These are phyloP conservation scores for Calamus simplicifolius DNA, from an alignment of 176 grass and related monocot species.

Conservation along the genomic window DNA sequence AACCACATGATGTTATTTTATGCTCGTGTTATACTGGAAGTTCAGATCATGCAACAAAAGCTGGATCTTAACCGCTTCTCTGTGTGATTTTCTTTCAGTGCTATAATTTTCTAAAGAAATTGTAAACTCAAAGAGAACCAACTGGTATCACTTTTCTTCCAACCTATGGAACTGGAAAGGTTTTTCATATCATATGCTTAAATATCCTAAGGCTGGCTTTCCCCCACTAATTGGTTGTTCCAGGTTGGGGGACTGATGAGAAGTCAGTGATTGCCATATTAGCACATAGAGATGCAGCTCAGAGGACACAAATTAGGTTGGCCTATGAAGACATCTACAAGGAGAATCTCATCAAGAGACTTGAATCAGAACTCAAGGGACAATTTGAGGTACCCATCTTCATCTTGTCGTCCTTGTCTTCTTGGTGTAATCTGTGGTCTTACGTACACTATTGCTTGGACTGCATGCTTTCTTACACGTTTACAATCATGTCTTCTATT, in stretches of 20 bases:
- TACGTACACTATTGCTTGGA: too few relatives aligned
- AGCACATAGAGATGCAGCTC: constrained; percentile 50
- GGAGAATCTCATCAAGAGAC: constrained; percentile 47
- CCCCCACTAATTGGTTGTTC: background rate
- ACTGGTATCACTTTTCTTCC: too few relatives aligned
- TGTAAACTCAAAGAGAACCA: too few relatives aligned
- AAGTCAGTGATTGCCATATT: constrained; percentile 50
- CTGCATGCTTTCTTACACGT: too few relatives aligned
- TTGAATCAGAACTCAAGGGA: constrained; percentile 65
- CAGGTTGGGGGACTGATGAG: constrained; percentile 92
- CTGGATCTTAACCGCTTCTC: too few relatives aligned
- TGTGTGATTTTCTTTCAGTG: too few relatives aligned
- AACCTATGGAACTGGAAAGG: too few relatives aligned
- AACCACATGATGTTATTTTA: too few relatives aligned
- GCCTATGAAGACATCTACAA: constrained; percentile 51
- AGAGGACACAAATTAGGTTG: constrained; percentile 55
- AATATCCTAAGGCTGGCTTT: background rate
- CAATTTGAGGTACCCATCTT: constrained; percentile 46
- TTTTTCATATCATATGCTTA: background rate
- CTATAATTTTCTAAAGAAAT: too few relatives aligned
- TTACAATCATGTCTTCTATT: background rate
- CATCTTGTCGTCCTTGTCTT: background rate
- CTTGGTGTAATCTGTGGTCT: background rate
- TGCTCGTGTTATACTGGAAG: too few relatives aligned
- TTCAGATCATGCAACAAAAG: too few relatives aligned